Base-by-base conservation (phyloP, 331 rosid genomes). In the Malus hybrid region DNA sequence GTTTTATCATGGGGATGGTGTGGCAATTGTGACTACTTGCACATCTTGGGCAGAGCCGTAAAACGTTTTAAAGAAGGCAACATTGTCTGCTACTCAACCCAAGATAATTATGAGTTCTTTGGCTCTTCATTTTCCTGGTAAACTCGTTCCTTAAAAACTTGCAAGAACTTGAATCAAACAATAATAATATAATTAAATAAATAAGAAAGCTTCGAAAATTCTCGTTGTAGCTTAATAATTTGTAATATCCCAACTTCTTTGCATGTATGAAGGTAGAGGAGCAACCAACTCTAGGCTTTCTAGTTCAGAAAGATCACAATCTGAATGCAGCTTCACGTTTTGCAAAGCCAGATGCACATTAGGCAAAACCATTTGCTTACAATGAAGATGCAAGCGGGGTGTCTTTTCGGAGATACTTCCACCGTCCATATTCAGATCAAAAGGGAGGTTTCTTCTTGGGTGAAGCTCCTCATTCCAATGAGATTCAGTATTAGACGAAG, bases 381-480 rank as follows among this genome's bases (percentile, higher is more conserved):
- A 92, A 76, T 94, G 97, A 80, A 92, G 96, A 86, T 94, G 99
- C 67, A 91, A 71, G 72, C 87, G 91, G 65, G 90, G 90, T 27
- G 76, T 86, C 75, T 79, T 85, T 74, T 87, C 95, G 4, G 82
- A 77, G 29, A 92, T 80, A 68, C 95, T 90, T 52, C 97, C 99
- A 54, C 76, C 83, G 66, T 81, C 86, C 86, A 88, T 32, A 77
- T 88, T 74, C 61, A 88, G 90, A 76, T 90, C 92, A 75, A 92
- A 94, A 18, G 96, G 96, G 52, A 87, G 87, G 73, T 55, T 72
- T 76, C 81, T 83, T 65, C 79, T 87, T 62, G 4, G 79, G 8
- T 60, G 74, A 76, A 52, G 56, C 77, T 87, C 91, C 80, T 82
- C 83, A 57, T 70, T 78, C 42, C 80, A 61, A 67, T 80, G 84